These are phyloP conservation scores for Leptodermis oblonga DNA, from an alignment of 257 asterid species.

Conservation along the genomic window DNA sequence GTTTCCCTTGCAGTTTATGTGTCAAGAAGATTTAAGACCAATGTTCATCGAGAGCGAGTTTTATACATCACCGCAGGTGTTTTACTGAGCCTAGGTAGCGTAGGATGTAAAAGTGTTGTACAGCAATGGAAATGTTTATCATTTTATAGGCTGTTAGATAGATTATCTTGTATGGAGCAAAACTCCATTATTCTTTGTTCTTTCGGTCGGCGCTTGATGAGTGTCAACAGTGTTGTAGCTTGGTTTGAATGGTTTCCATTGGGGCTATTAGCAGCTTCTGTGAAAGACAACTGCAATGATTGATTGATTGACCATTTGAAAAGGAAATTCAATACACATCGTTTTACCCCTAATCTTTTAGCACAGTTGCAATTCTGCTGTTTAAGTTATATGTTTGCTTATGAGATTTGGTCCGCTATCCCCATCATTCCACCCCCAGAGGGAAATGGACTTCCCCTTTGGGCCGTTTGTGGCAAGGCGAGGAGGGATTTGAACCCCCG, in stretches of 20 bases:
- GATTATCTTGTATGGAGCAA: background rate
- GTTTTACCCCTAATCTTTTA: background rate
- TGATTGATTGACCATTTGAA: background rate
- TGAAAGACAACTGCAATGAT: background rate
- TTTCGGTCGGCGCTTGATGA: background rate
- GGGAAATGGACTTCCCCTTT: too few relatives aligned
- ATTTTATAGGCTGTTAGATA: background rate
- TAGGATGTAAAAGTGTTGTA: background rate
- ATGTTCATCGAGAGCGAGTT: conserved; percentile 85
- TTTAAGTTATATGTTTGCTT: too few relatives aligned
- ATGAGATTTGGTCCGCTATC: too few relatives aligned
- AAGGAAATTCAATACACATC: too few relatives aligned
- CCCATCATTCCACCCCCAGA: too few relatives aligned
- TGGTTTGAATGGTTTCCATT: background rate
- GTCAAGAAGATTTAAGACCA: conserved; percentile 85
- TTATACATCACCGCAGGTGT: conserved; percentile 79
- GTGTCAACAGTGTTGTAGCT: background rate
- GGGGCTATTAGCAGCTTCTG: background rate
- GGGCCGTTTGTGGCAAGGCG: too few relatives aligned
- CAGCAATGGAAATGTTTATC: background rate
- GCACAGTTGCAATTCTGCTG: background rate
- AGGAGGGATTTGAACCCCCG: too few relatives aligned
- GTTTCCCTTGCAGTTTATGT: conserved; percentile 89
- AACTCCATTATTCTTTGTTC: background rate
- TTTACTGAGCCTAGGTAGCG: conserved; percentile 42